Base-by-base conservation (phyloP, 2,329 filamentous ascomycete species). In the Pestalotiopsis sp. region DNA sequence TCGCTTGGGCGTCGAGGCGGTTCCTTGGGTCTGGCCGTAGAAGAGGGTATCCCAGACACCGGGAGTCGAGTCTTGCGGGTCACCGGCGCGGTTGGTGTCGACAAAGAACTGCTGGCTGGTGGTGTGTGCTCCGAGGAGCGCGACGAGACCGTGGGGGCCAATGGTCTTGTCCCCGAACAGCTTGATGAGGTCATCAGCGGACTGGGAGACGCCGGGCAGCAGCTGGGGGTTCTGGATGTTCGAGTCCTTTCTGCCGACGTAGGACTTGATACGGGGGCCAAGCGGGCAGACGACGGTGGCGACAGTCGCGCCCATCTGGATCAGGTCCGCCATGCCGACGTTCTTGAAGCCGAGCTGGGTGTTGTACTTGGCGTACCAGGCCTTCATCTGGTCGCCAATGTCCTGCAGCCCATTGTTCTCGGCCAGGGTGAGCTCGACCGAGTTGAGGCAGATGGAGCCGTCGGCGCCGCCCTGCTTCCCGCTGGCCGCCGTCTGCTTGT, bases 111-210 rank as follows among this genome's bases (percentile, higher is more conserved):
- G 85, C 72, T 83, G 83, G 3, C 83, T 84, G 4, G 84, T 82
- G 1, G 83, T 84, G 73, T 89, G 87, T 0, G 87, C 86, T 56
- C 87, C 87, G 11, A 89, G 74, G 2, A 89, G 82, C 4, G 87
- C 86, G 3, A 85, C 84, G 1, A 87, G 81, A 12, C 86, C 84
- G 52, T 81, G 81, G 0, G 83, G 80, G 20, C 76, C 79, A 71
- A 89, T 87, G 2, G 86, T 87, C 77, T 89, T 89, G 69, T 83
- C 81, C 25, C 78, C 74, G 75, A 88, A 89, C 7, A 86, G 78
- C 27, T 79, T 74, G 69, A 87, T 82, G 25, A 87, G 77, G 11
- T 79, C 80, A n/a, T 83, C 79, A n/a, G 85, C 84, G n/a, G 76
- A 72, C n/a, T 82, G 80, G 52, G 78, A 75, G 0, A 79, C 76